phyloP scores from a whole-genome alignment of 768 basidiomycete species.

The Harrya chromipes region DNA sequence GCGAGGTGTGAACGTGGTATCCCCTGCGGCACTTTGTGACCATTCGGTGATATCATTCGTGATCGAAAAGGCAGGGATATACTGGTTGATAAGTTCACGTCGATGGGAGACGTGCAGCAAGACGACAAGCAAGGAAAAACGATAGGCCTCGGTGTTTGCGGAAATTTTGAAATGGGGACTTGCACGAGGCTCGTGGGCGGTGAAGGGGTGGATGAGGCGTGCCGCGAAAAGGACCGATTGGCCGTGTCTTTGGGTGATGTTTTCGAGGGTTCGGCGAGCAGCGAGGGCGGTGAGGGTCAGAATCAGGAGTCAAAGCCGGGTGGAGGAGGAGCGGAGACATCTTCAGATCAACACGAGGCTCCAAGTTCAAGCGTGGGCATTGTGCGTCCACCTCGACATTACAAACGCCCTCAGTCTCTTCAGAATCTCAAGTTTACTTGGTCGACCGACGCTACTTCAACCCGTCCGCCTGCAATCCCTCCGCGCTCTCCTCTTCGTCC shows the following conservation, averaged over 20 bases:
- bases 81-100: too few species aligned
- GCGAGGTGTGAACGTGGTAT: too few species aligned
- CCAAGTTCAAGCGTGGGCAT: slow-evolving; percentile 44
- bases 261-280: slow-evolving; percentile 13
- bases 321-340: slow-evolving; percentile 22
- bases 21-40: too few species aligned
- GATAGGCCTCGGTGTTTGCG: slow-evolving; percentile 12
- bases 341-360: slow-evolving; percentile 31
- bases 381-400: slow-evolving; percentile 34
- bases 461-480: slow-evolving; percentile 26
- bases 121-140: background rate
- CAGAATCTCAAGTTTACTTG: slow-evolving; percentile 22
- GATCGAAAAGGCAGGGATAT: too few species aligned
- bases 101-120: slow-evolving; percentile 3
- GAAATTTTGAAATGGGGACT: slow-evolving; percentile 21
- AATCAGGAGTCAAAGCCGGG: slow-evolving; percentile 7
- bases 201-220: slow-evolving; percentile 23
- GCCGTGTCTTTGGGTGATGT: slow-evolving; percentile 23
- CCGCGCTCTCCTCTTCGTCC: slow-evolving; percentile 32
- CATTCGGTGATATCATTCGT: too few species aligned
- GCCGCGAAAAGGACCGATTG: slow-evolving; percentile 14
- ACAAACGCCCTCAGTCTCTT: slow-evolving; percentile 33
- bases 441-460: background rate
- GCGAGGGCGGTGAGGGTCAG: slow-evolving; percentile 1
- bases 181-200: slow-evolving; percentile 26